Conservation (phyloP, 2,329 filamentous ascomycete genomes). For the Ambrosiella beaveri region DNA sequence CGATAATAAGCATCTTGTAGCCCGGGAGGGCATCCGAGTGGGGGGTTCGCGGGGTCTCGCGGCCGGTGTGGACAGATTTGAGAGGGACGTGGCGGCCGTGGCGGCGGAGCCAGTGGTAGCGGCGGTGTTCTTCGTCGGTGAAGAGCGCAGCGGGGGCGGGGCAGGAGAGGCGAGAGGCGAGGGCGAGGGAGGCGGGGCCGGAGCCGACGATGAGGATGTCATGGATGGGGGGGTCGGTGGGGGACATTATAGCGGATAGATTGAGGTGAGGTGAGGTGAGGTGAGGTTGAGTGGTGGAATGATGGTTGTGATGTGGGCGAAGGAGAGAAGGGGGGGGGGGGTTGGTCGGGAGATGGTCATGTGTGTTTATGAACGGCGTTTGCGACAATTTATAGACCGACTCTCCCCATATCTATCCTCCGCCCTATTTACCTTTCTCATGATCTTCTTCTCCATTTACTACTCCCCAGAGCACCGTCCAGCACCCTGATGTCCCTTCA, state of each 20-base stretch:
- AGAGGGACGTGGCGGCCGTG: constrained; percentile 42
- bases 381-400: too few relatives aligned
- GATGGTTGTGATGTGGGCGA: background rate
- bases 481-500: background rate
- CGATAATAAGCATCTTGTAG: constrained; percentile 44
- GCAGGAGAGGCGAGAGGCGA: constrained; percentile 55
- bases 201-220: constrained; percentile 60
- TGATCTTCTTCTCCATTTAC: background rate
- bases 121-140: constrained; percentile 64
- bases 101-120: constrained; percentile 63
- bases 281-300: background rate
- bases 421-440: too few relatives aligned
- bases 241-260: background rate
- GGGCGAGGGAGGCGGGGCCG: constrained; percentile 57
- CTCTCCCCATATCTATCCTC: too few relatives aligned
- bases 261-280: background rate
- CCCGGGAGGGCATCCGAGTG: constrained; percentile 14
- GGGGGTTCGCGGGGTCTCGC: constrained; percentile 16
- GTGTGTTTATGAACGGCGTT: too few relatives aligned
- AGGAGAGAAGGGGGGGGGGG: too few relatives aligned
- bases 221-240: constrained; percentile 17
- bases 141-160: constrained; percentile 61
- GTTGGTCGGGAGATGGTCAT: too few relatives aligned
- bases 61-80: constrained; percentile 27
- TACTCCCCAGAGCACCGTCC: background rate